These are phyloP conservation scores for Scedosporium apiospermum DNA, from an alignment of 2,329 filamentous ascomycete genomes.

Conservation along the genomic window DNA sequence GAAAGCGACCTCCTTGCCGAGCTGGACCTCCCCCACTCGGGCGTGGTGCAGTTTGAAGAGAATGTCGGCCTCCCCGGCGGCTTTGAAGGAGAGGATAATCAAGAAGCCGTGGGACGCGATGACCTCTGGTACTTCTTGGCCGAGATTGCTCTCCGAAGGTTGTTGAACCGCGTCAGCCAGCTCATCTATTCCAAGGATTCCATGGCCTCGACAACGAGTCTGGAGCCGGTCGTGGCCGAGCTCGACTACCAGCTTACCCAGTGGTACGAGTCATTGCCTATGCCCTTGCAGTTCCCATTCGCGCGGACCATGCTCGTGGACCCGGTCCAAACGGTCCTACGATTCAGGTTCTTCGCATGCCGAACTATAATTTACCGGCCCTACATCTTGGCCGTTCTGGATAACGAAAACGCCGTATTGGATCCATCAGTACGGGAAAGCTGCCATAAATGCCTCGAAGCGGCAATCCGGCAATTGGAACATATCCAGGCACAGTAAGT, in stretches of 20 bases:
- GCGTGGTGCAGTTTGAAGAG: conserved; percentile 75
- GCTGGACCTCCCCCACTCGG: conserved; percentile 72
- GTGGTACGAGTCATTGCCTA: conserved; percentile 73
- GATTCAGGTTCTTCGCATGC: conserved; percentile 75
- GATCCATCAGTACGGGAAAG: conserved; percentile 67
- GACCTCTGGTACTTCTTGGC: conserved; percentile 82
- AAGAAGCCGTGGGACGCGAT: conserved; percentile 56
- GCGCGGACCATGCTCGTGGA: conserved; percentile 57
- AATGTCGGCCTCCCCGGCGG: conserved; percentile 68
- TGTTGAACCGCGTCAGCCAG: conserved; percentile 71
- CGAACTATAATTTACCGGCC: conserved; percentile 80
- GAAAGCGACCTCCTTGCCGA: conserved; percentile 74
- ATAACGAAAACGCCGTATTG: conserved; percentile 63
- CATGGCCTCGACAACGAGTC: conserved; percentile 59
- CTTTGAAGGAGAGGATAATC: conserved; percentile 64
- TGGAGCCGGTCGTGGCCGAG: conserved; percentile 70
- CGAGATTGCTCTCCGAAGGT: conserved; percentile 67
- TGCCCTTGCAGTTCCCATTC: conserved; percentile 69
- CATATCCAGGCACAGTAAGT: conserved; percentile 68
- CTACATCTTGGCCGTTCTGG: conserved; percentile 70
- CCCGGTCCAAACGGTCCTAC: conserved; percentile 68
- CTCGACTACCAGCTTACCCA: conserved; percentile 75
- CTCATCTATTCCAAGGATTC: conserved; percentile 70
- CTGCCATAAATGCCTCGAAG: conserved; percentile 73
- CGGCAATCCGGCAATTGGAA: conserved; percentile 69